phyloP scores from a whole-genome alignment of 257 asterid species.

The Coffea canephora region DNA sequence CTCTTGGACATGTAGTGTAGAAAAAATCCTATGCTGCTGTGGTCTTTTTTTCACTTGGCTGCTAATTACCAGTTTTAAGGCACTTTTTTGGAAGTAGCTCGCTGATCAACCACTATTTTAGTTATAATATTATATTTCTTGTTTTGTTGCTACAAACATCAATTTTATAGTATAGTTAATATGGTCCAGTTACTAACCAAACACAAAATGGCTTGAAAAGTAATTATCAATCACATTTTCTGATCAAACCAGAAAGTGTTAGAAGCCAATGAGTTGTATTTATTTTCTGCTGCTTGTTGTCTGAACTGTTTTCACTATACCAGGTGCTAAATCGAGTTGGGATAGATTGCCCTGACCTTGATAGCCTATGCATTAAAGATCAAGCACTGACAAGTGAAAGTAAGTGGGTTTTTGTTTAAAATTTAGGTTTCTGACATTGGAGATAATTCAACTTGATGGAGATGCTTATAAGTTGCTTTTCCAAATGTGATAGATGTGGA shows the following conservation, averaged over 20 bases:
- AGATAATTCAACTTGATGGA: conserved; percentile 10
- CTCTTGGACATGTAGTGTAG: not conserved
- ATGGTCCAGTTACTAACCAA: not conserved
- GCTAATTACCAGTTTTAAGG: not conserved
- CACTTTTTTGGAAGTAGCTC: not conserved
- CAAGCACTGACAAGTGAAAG: conserved; percentile 82
- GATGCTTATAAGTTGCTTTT: conserved; percentile 22
- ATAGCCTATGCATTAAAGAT: conserved; percentile 68
- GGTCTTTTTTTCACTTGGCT: not conserved
- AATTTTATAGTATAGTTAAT: not conserved
- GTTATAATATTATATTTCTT: too few species aligned
- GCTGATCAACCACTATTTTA: not conserved
- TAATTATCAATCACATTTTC: not conserved
- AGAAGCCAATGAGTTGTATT: not conserved
- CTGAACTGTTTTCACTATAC: conserved; percentile 17
- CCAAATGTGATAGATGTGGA: conserved; percentile 57
- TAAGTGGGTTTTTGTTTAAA: conserved; percentile 30
- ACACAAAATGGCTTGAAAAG: not conserved
- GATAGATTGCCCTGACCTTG: conserved; percentile 71
- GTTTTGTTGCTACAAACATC: not conserved
- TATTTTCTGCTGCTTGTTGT: conserved; percentile 1
- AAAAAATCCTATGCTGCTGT: not conserved
- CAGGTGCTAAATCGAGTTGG: conserved; percentile 59
- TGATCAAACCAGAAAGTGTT: not conserved
- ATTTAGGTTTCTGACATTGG: conserved; percentile 20